Evolutionary conservation across 2,329 filamentous ascomycete genomes (phyloP).

Genomic region (Albifimbria verrucaria): DNA sequence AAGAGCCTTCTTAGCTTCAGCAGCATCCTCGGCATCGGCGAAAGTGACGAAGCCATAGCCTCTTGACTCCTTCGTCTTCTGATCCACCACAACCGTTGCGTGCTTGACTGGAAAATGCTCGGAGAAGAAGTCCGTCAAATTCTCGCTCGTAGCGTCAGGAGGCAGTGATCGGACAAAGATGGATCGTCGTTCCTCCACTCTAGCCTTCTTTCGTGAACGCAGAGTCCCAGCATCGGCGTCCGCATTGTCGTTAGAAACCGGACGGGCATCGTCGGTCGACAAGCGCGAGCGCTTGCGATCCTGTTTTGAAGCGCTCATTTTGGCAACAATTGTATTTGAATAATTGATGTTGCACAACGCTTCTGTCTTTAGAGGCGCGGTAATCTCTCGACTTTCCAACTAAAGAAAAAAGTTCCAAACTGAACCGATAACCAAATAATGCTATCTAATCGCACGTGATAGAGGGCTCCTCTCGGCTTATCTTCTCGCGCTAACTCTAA

Average conservation of each 20-base stretch:
- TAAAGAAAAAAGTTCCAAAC: conserved; percentile 19
- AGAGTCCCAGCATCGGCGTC: conserved; percentile 15
- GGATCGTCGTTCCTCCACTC: conserved; percentile 62
- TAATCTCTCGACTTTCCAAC: background rate
- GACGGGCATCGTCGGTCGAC: conserved; percentile 27
- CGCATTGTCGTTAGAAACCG: conserved; percentile 25
- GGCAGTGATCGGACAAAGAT: conserved; percentile 91
- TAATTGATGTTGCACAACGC: too few species aligned
- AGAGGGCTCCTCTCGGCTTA: conserved; percentile 12
- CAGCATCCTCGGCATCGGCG: conserved; percentile 86
- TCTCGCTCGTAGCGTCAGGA: conserved; percentile 72
- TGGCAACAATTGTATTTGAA: too few species aligned
- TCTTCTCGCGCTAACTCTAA: conserved; percentile 22
- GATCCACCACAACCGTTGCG: conserved; percentile 86
- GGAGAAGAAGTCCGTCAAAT: conserved; percentile 85
- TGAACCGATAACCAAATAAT: background rate
- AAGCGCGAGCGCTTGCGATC: conserved; percentile 33
- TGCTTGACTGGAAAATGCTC: conserved; percentile 94
- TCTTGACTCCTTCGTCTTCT: conserved; percentile 79
- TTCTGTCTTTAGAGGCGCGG: too few species aligned
- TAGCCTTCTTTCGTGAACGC: conserved; percentile 48
- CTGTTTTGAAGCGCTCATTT: conserved; percentile 26
- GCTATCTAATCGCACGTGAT: conserved; percentile 33
- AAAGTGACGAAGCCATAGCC: conserved; percentile 98
- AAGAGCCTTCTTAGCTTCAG: conserved; percentile 75